Evolutionary conservation across 768 basidiomycete genomes (phyloP), one percentile per base, ranked within the genome.

Genomic region (Trametes meyenii): DNA sequence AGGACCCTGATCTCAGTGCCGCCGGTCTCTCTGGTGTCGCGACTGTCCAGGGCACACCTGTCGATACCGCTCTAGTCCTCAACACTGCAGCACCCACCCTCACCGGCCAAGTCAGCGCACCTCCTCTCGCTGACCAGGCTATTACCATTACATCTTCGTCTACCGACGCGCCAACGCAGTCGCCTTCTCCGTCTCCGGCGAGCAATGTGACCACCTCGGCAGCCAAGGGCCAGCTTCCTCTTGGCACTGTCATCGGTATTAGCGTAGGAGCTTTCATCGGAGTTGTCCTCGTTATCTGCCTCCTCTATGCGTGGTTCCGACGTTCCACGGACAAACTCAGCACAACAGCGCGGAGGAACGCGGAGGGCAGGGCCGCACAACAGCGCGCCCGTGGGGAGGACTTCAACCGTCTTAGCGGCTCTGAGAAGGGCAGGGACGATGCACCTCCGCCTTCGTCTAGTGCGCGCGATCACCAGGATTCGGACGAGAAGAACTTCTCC

Each of bases 371-470:
- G 5, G 73, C 66, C 24, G 79, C 78, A 36, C 75, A 77, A 61
- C 78, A 83, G 42, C 73, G 75, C 29, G 75, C 78, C 5, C 79
- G 78, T 44, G 79, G 82, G 45, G 79, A 77, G 43, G 38, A 59
- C 24, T 90, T 88, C 86, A 79, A 79, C 58, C 85, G 81, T 67
- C 76, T 90, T 29, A 77, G 80, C 11, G 84, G 85, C 17, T 76
- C 73, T 7, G 80, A 78, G 12, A 80, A 79, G 8, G 80, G 81
- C 66, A 77, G 77, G 79, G 79, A 81, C 55, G 79, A 75, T n/a
- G 75, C 69, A 35, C 53, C 61, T 4, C 55, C 58, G 10, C 53
- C 65, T 21, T 38, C 63, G 8, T 43, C 59, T 17, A 58, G 45
- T 12, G 45, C 66, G 46, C 56, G 45, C 19, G 67, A 56, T 43